phyloP scores from a whole-genome alignment of 441 rosid species.

The Erodium chrysanthum region DNA sequence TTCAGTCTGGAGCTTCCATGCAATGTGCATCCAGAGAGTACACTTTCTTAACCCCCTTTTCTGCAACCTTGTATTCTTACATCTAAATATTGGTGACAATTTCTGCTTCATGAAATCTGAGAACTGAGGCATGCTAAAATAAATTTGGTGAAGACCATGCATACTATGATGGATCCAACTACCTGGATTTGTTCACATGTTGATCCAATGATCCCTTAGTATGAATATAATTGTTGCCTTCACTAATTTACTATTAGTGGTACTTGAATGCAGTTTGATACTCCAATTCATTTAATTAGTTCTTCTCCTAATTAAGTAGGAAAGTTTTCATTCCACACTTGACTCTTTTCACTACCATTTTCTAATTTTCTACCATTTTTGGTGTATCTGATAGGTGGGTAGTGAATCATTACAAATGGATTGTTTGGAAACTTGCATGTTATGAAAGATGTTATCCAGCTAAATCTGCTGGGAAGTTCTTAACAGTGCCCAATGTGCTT shows the following conservation, averaged over 20 bases:
- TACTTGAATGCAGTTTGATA: background rate
- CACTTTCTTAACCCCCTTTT: constrained; percentile 14
- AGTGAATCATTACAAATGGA: constrained; percentile 80
- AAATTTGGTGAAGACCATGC: background rate
- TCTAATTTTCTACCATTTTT: background rate
- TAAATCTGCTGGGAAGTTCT: constrained; percentile 42
- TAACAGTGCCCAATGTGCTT: constrained; percentile 57
- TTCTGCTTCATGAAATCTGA: background rate
- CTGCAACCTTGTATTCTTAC: background rate
- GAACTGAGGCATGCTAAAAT: too few species aligned
- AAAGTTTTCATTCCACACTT: too few species aligned
- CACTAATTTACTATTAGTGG: background rate
- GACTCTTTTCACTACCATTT: background rate
- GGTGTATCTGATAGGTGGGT: constrained; percentile 58
- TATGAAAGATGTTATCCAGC: constrained; percentile 46
- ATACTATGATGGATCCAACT: background rate
- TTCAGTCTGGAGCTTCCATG: constrained; percentile 55
- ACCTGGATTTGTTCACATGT: background rate
- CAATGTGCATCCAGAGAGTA: constrained; percentile 61
- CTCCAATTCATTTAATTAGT: background rate
- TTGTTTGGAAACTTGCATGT: constrained; percentile 88
- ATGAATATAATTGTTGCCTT: background rate
- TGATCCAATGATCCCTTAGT: background rate
- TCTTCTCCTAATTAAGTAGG: too few species aligned
- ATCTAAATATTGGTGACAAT: background rate